Evolutionary conservation across 2,329 filamentous ascomycete genomes (phyloP), one percentile per base, ranked within the genome.

Genomic region (Aspergillus ruber): DNA sequence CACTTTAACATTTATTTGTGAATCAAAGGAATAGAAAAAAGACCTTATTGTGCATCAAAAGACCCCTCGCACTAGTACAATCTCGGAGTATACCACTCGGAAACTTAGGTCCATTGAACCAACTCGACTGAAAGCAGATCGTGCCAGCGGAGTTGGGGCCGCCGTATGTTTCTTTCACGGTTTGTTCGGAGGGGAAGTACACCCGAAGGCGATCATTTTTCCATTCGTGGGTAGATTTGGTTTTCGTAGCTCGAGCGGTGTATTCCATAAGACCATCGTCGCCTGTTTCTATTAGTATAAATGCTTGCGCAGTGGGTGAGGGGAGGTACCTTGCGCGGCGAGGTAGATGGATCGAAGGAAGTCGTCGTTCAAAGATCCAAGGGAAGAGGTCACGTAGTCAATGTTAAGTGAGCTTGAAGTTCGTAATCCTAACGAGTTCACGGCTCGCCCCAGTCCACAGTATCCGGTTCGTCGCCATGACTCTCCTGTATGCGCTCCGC

Each of bases 11-110:
- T n/a, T 21, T 3, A 38, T 9, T 13, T 17, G 15, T 17, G 15
- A 36, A 35, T 7, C 36, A 20, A n/a, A 27, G 18, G 15, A 9
- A 41, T 18, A 15, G 39, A 40, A 17, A 72, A 72, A 83, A 70
- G 55, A 89, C 74, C 72, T 98, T 98, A 69, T 82, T 94, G 68
- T 98, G 93, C 74, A 94, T 88, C 52, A 98, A 72, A 18, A 96
- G 64, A 0, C 88, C 87, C 2, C 90, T 76, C 20, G 74, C 78
- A 53, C 86, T 94, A 53, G 83, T 73, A 62, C 85, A 90, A 63
- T 97, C 88, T 44, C 84, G 80, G 58, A 97, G 72, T 25, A 88
- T 72, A 36, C 80, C 68, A 38, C 75, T 78, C 3, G 91, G 91
- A 58, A 97, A 97, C 0, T 72, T 79, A 2, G 75, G 52, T 1